Base-by-base conservation (phyloP, 768 basidiomycete genomes). In the Stropharia rugosoannulata region DNA sequence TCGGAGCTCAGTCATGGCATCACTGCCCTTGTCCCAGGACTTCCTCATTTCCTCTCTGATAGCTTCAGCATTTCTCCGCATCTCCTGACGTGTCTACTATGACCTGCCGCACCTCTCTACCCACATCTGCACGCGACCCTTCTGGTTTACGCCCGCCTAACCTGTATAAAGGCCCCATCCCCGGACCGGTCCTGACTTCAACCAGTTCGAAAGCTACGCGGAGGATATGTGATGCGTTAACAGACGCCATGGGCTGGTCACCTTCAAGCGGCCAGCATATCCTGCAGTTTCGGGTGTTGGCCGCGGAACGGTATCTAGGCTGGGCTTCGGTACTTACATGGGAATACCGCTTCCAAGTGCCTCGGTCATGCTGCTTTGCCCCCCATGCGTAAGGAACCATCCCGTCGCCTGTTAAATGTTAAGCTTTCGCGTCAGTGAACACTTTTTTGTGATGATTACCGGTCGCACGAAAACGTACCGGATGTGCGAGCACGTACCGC, bases 181-280 rank as follows among this genome's bases (percentile, higher is more conserved):
- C 55, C 3, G 53, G 25, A 5, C 59, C 55, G 2, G 50, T 59
- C n/a, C 55, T 51, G 10, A 59, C 51, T 40, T 59, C 59, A 44
- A 59, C 46, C 9, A 59, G 47, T 12, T 59, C 59, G 40, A 59
- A 29, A 10, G 59, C 59, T n/a, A 59, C 59, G 12, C 56, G 47
- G n/a, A 59, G 59, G 25, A 52, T 49, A 18, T 54, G 25, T 8
- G 51, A 29, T 6, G 52, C 35, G 16, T 59, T 51, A 22, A 55
- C 54, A 12, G 55, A 46, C 13, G 36, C 39, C 10, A 49, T 38
- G 4, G 59, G 59, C 15, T 59, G 59, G 40, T 59, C 59, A 18
- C 35, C 51, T 19, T 56, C 47, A 35, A 59, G 49, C 10, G 59
- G 59, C 51, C 51, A 59, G 13, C 51, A 52, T 7, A 59, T 59